Percentiles rank a stretch among this genome's conserved stretches.
phyloP scores from a whole-genome alignment of 1,284 basidiomycete species.

The Afroboletus lepidellus region DNA sequence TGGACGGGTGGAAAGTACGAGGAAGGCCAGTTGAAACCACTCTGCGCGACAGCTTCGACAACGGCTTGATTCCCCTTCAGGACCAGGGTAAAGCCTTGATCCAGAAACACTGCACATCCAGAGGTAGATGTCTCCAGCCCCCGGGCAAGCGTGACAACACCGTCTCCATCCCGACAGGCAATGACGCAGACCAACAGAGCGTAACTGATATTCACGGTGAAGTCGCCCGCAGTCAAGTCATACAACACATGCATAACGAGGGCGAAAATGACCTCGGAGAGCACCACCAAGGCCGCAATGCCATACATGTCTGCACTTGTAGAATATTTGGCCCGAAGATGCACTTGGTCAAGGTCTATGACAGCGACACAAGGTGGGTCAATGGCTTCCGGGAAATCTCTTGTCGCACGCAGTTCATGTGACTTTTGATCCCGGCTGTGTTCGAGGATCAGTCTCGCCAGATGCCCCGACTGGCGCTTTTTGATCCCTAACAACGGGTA shows the following conservation, averaged over 20 bases:
- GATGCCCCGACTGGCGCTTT: no score
- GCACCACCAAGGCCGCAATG: not conserved
- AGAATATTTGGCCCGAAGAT: not conserved
- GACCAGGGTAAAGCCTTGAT: not conserved
- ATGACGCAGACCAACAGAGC: not conserved
- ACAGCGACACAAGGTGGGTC: no score
- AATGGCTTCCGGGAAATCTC: no score
- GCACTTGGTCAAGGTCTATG: no score
- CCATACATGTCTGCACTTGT: not conserved
- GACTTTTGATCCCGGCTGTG: no score
- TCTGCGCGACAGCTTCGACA: slow-evolving; percentile 2
- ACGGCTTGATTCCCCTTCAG: not conserved
- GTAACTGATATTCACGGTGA: no score
- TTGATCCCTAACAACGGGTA: no score
- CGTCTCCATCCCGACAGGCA: not conserved
- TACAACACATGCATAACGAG: not conserved
- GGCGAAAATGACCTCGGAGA: not conserved
- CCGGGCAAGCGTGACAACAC: not conserved
- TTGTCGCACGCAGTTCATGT: no score
- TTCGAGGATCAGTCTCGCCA: no score
- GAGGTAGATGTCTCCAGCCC: not conserved
- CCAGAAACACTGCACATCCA: slow-evolving; percentile 1
- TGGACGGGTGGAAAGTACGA: not conserved
- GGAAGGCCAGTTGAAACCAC: slow-evolving; percentile 1
- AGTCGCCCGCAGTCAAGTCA: no score